Conservation (phyloP, 768 basidiomycete species). For the Coprinopsis marcescibilis region DNA sequence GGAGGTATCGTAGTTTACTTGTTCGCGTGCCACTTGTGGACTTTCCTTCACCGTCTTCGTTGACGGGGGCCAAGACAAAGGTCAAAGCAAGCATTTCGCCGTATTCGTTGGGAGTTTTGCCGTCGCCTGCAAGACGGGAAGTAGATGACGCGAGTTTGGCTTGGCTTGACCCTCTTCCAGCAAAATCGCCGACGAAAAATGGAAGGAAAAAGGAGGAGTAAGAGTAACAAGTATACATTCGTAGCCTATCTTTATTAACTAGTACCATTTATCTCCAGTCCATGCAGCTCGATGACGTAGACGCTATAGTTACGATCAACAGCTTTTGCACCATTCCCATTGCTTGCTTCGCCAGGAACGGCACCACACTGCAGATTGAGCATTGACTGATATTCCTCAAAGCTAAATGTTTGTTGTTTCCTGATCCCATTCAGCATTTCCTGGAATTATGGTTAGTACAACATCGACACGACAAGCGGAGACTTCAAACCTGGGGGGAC, state of each 20-base stretch:
- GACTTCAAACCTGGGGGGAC: conserved; percentile 60
- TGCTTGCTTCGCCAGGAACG: conserved; percentile 53
- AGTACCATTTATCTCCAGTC: conserved; percentile 55
- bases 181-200: conserved; percentile 6
- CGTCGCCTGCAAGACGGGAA: conserved; percentile 19
- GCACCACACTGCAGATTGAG: conserved; percentile 86
- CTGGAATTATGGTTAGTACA: conserved; percentile 30
- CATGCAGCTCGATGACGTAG: conserved; percentile 89
- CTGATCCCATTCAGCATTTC: conserved; percentile 73
- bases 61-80: conserved; percentile 9
- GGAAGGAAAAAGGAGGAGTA: conserved; percentile 2
- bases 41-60: conserved; percentile 17
- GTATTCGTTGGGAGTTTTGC: conserved; percentile 21
- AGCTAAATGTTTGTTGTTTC: conserved; percentile 59
- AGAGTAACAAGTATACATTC: not conserved
- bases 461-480: not conserved
- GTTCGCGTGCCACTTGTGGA: conserved; percentile 52
- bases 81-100: conserved; percentile 29
- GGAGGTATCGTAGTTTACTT: conserved; percentile 57
- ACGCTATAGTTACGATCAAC: conserved; percentile 72
- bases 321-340: conserved; percentile 43
- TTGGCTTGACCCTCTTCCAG: conserved; percentile 25
- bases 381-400: conserved; percentile 92
- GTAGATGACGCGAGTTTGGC: conserved; percentile 20
- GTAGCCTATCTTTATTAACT: conserved; percentile 17